phyloP scores from a whole-genome alignment of 1,284 basidiomycete species.

The Cryptococcus jaspeensis region DNA sequence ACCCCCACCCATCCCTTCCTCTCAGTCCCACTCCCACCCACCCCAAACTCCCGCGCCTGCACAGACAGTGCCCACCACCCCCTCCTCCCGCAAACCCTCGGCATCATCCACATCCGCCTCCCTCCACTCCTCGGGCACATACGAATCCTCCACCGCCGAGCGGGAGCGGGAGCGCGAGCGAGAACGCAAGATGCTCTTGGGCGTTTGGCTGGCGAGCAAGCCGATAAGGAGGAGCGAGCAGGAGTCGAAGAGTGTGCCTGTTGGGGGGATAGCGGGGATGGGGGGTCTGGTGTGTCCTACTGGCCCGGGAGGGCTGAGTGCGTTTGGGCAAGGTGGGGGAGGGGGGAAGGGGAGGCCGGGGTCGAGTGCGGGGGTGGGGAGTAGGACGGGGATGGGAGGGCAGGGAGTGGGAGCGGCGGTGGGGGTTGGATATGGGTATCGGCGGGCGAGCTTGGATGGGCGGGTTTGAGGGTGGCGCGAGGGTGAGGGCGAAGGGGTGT shows the following conservation, averaged over 20 bases:
- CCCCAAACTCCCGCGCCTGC: too few species aligned
- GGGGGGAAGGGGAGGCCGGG: not conserved
- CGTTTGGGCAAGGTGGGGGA: not conserved
- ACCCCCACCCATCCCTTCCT: too few species aligned
- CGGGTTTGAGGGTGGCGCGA: not conserved
- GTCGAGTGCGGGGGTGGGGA: not conserved
- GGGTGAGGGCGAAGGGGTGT: too few species aligned
- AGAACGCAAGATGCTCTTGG: not conserved
- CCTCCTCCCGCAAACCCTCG: not conserved
- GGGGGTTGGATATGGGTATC: not conserved
- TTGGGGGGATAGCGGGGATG: too few species aligned
- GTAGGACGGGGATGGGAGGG: not conserved
- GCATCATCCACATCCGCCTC: too few species aligned
- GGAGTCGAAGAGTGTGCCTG: not conserved
- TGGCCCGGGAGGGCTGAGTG: not conserved
- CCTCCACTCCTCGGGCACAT: too few species aligned
- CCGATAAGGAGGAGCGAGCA: constrained; percentile 1
- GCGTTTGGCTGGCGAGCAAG: not conserved
- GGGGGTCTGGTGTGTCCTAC: too few species aligned
- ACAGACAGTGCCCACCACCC: not conserved
- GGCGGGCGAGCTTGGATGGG: constrained; percentile 4
- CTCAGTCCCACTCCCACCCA: too few species aligned
- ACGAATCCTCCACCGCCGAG: not conserved
- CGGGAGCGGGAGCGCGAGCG: not conserved
- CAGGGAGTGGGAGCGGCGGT: not conserved